phyloP scores from a whole-genome alignment of 2,329 filamentous ascomycete genomes.

The Akanthomyces muscarius region DNA sequence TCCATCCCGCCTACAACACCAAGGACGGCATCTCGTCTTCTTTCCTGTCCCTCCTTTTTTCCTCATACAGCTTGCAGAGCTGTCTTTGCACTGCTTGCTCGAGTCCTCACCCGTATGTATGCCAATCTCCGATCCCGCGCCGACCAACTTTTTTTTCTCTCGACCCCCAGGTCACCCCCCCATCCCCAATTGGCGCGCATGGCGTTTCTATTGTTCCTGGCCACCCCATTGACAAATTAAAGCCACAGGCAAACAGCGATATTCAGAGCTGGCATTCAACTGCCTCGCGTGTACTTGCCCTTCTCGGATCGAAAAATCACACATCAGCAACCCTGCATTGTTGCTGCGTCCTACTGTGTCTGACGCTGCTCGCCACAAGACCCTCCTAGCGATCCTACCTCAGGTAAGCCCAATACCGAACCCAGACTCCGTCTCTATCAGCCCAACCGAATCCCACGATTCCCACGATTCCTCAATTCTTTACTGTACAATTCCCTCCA shows the following conservation, averaged over 20 bases:
- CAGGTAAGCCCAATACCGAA: conserved; percentile 14
- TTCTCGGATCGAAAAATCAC: background rate
- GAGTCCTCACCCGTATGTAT: background rate
- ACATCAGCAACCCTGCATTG: conserved; percentile 4
- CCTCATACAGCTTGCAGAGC: background rate
- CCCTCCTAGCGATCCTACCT: background rate
- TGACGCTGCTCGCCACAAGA: conserved; percentile 7
- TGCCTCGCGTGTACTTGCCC: background rate
- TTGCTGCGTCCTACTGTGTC: background rate
- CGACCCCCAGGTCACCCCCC: background rate
- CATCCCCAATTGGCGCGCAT: background rate
- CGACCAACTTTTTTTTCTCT: background rate
- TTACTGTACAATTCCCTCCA: background rate
- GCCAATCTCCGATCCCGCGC: conserved; percentile 2
- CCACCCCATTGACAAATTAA: background rate
- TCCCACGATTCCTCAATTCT: background rate
- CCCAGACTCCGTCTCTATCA: background rate
- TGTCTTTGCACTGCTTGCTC: background rate
- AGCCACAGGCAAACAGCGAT: background rate
- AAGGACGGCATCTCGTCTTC: background rate
- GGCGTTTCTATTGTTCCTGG: conserved; percentile 1
- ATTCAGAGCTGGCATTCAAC: conserved; percentile 1
- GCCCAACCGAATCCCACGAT: background rate
- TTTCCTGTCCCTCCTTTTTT: background rate
- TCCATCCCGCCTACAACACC: conserved; percentile 11